Evolutionary conservation across 2,329 filamentous ascomycete species (phyloP), one percentile per base, ranked within the genome.

Genomic region (Aspergillus alliaceus): DNA sequence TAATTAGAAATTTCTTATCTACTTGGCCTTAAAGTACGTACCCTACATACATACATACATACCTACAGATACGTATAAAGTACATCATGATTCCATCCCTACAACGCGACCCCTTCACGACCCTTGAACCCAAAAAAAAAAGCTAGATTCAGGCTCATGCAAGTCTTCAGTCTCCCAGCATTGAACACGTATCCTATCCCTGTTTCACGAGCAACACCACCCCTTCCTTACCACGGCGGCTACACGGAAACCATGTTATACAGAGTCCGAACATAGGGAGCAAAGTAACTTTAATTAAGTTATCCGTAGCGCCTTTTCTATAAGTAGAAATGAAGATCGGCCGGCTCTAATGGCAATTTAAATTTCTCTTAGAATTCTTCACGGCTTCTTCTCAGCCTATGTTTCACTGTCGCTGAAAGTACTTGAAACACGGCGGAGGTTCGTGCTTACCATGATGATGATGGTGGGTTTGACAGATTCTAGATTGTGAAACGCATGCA

Each of bases 21-120:
- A 29, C 27, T n/a, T n/a, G n/a, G n/a, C n/a, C n/a, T n/a, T n/a
- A n/a, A n/a, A n/a, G n/a, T n/a, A n/a, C 27, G 27, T 29, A 29
- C 27, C 27, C 5, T 29, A 29, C 27, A n/a, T 29, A 29, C 27
- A 5, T 29, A 29, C 27, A 29, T n/a, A n/a, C n/a, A 11, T 39
- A 39, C n/a, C 29, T 31, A 31, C 29, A 31, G 6, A 7, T 4
- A 39, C n/a, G 15, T 34, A 34, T 14, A 5, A 14, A 34, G 2
- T 15, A 11, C 31, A 20, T 39, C 8, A 39, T 40, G 34, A 27
- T n/a, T 7, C 20, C 46, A 61, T 64, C 64, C 64, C 64, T 66
- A 48, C 54, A 64, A 65, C 65, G 64, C 65, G 64, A 62, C 54
- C 22, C 39, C 39, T 51, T 54, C 56, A 47, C 56, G 51, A 58